These are phyloP conservation scores for Drosera spatulata DNA, from an alignment of 179 eudicot genomes.

Conservation along the genomic window DNA sequence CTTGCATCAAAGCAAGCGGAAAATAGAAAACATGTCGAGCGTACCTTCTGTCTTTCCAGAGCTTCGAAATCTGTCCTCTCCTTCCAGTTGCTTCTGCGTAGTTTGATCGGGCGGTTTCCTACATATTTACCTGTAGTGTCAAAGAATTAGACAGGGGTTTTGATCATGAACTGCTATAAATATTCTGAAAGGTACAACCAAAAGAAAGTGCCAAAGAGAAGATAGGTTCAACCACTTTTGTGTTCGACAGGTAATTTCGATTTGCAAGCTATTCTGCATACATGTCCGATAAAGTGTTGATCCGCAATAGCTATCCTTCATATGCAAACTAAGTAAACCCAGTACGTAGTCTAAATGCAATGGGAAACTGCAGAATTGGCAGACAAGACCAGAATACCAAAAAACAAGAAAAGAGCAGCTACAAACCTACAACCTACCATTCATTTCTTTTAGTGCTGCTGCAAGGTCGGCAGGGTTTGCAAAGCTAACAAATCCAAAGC, in stretches of 20 bases:
- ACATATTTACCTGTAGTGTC: constrained; percentile 69
- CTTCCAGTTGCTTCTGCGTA: constrained; percentile 92
- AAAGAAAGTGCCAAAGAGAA: too few relatives aligned
- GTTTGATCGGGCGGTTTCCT: constrained; percentile 91
- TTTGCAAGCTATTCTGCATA: too few relatives aligned
- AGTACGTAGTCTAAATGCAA: too few relatives aligned
- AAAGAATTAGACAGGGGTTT: background rate
- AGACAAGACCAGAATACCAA: too few relatives aligned
- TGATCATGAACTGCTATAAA: background rate
- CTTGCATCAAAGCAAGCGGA: background rate
- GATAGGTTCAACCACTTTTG: too few relatives aligned
- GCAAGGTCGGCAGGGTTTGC: constrained; percentile 79
- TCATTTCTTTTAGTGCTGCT: constrained; percentile 87
- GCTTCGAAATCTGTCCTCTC: constrained; percentile 88
- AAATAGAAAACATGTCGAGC: background rate
- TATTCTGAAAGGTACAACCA: too few relatives aligned
- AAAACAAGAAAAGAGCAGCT: background rate
- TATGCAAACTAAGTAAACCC: too few relatives aligned
- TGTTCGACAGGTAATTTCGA: too few relatives aligned
- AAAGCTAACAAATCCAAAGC: constrained; percentile 93
- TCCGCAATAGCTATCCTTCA: too few relatives aligned
- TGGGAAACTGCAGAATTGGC: too few relatives aligned
- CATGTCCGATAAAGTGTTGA: too few relatives aligned
- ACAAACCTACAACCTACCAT: constrained; percentile 35
- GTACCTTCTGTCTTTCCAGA: constrained; percentile 72